These are phyloP conservation scores for Blastobotrys aristatus DNA, from an alignment of 1,139 yeast species.

Conservation along the genomic window DNA sequence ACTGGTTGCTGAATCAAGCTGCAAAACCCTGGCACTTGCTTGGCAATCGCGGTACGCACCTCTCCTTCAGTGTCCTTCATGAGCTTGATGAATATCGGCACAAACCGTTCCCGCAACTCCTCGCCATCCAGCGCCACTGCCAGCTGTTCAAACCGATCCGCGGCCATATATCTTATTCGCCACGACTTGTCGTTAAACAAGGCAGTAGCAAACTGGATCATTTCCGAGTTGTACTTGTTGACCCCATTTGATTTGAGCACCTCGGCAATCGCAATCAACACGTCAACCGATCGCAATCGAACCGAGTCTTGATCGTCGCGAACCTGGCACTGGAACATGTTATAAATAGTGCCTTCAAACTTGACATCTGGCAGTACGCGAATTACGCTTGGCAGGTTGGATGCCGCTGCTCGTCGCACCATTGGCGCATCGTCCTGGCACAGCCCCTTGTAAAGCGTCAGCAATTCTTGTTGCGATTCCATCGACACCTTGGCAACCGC, in stretches of 20 bases:
- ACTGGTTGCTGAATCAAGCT: slow-evolving; percentile 39
- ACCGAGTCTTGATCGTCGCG: slow-evolving; percentile 94
- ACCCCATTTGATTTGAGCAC: slow-evolving; percentile 29
- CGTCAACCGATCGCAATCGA: slow-evolving; percentile 82
- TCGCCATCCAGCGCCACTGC: slow-evolving; percentile 59
- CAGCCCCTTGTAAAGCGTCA: slow-evolving; percentile 62
- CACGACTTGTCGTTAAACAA: slow-evolving; percentile 88
- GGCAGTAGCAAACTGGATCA: slow-evolving; percentile 45
- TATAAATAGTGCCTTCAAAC: slow-evolving; percentile 44
- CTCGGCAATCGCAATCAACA: slow-evolving; percentile 52
- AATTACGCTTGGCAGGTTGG: slow-evolving; percentile 68
- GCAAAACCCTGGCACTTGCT: slow-evolving; percentile 82
- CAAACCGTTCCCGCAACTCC: slow-evolving; percentile 52
- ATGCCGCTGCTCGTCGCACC: slow-evolving; percentile 95
- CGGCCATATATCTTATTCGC: slow-evolving; percentile 98
- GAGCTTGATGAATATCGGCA: slow-evolving; percentile 64
- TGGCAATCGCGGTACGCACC: slow-evolving; percentile 90
- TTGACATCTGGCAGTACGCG: slow-evolving; percentile 46
- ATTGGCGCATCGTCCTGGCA: slow-evolving; percentile 93
- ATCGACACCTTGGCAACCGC: slow-evolving; percentile 60
- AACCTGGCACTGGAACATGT: slow-evolving; percentile 76
- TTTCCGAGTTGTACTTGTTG: slow-evolving; percentile 29
- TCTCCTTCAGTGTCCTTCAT: slow-evolving; percentile 95
- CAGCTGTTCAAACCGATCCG: slow-evolving; percentile 77
- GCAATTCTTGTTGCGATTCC: slow-evolving; percentile 43